These are phyloP conservation scores for Aspergillus aculeatinus DNA, from an alignment of 2,329 filamentous ascomycete species.

Conservation along the genomic window DNA sequence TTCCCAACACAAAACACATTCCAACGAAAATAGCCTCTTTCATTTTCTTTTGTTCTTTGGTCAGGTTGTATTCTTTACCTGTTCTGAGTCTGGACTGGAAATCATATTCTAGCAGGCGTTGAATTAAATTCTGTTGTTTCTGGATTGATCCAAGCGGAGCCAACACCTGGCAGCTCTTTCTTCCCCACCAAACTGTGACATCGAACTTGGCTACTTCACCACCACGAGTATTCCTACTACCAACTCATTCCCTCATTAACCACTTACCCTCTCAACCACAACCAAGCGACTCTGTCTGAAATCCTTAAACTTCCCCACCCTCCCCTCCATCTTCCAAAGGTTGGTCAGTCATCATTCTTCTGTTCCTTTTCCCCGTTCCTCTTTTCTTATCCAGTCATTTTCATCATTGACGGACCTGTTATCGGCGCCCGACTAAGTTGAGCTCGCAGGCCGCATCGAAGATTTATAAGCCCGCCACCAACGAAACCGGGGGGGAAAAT, in stretches of 20 bases:
- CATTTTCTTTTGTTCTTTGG: not conserved
- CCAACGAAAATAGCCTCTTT: not conserved
- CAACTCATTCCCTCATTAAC: not conserved
- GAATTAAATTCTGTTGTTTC: not conserved
- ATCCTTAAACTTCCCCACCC: not conserved
- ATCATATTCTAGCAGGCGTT: not conserved
- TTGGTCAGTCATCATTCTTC: not conserved
- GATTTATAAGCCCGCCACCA: not conserved
- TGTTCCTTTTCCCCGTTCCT: not conserved
- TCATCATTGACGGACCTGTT: not conserved
- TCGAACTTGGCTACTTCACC: slow-evolving; percentile 9
- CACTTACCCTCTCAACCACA: not conserved
- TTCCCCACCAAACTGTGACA: slow-evolving; percentile 19
- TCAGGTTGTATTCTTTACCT: not conserved
- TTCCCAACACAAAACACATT: not conserved
- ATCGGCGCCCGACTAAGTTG: not conserved
- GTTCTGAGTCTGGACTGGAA: not conserved
- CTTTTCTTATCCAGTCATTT: not conserved
- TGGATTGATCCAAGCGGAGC: not conserved
- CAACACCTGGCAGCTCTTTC: slow-evolving; percentile 5
- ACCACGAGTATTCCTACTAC: not conserved
- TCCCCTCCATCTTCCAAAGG: not conserved
- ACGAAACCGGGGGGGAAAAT: not conserved
- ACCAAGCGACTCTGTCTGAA: too few species aligned
- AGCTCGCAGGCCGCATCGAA: not conserved